Conservation (phyloP, 1,284 basidiomycete genomes). For the Taiwanofungus camphoratus region DNA sequence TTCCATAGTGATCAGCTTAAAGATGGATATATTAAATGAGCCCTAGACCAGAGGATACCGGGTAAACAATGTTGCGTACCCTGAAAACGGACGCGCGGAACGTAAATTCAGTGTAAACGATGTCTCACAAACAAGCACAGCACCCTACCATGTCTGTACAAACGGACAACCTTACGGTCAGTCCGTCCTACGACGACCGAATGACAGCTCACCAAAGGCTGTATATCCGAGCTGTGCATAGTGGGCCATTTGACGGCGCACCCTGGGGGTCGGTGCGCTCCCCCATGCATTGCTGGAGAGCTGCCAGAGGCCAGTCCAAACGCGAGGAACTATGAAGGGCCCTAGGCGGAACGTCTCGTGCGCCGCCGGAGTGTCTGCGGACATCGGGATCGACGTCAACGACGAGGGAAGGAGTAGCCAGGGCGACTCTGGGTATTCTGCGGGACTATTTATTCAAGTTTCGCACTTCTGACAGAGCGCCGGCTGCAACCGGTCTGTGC, state of each 20-base stretch:
- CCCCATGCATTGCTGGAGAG: constrained; percentile 81
- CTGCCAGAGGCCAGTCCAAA: constrained; percentile 80
- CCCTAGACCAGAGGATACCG: background rate
- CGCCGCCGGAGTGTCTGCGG: constrained; percentile 7
- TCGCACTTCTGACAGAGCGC: too few relatives aligned
- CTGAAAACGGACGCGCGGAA: constrained; percentile 11
- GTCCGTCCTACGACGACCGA: background rate
- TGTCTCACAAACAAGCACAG: background rate
- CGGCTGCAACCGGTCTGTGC: too few relatives aligned
- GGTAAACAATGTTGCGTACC: constrained; percentile 11
- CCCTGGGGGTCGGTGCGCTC: constrained; percentile 57
- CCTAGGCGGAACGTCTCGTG: constrained; percentile 57
- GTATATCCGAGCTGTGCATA: constrained; percentile 63
- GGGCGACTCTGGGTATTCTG: too few relatives aligned
- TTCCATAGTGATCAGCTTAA: constrained; percentile 78
- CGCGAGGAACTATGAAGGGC: constrained; percentile 51
- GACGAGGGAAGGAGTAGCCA: too few relatives aligned
- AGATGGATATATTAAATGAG: constrained; percentile 1
- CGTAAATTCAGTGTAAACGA: constrained; percentile 1
- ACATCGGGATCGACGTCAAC: background rate
- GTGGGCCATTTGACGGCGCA: constrained; percentile 61
- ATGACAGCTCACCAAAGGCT: constrained; percentile 55
- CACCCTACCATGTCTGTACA: constrained; percentile 35
- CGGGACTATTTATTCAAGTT: too few relatives aligned
- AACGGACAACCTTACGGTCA: background rate